Conservation (phyloP, 1,284 basidiomycete species). For the Rhodotorula sp. region DNA sequence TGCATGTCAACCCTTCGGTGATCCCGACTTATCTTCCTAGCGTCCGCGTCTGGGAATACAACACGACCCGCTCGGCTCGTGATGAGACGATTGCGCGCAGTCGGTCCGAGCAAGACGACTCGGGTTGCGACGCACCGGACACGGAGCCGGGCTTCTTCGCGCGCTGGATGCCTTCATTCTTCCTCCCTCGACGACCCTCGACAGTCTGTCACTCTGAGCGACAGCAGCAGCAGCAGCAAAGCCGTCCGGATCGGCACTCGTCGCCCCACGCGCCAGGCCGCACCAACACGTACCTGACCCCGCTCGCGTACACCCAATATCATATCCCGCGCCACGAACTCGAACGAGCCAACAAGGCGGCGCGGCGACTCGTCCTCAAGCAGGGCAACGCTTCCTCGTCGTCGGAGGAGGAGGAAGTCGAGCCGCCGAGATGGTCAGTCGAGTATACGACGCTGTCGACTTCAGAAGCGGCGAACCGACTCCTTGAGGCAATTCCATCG, state of each 20-base stretch:
- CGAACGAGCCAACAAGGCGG: conserved; percentile 56
- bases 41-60: conserved; percentile 69
- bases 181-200: not conserved
- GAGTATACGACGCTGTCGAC: conserved; percentile 72
- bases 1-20: conserved; percentile 75
- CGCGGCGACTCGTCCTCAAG: not conserved
- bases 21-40: conserved; percentile 87
- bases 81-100: not conserved
- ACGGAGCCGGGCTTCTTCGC: not conserved
- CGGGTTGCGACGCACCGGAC: not conserved
- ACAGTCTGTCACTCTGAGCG: conserved; percentile 47
- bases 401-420: not conserved
- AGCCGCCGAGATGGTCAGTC: conserved; percentile 65
- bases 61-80: conserved; percentile 32
- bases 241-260: conserved; percentile 1
- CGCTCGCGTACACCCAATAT: conserved; percentile 81
- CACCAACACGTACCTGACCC: conserved; percentile 66
- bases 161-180: not conserved
- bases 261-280: conserved; percentile 63
- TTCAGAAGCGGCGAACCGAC: conserved; percentile 20
- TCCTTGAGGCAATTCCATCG: not conserved
- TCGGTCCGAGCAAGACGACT: conserved; percentile 3
- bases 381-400: not conserved
- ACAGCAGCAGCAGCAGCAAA: conserved; percentile 49
- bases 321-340: conserved; percentile 59